These are phyloP conservation scores for Lanmaoa pseudosensibilis DNA, from an alignment of 768 basidiomycete species.

Conservation along the genomic window DNA sequence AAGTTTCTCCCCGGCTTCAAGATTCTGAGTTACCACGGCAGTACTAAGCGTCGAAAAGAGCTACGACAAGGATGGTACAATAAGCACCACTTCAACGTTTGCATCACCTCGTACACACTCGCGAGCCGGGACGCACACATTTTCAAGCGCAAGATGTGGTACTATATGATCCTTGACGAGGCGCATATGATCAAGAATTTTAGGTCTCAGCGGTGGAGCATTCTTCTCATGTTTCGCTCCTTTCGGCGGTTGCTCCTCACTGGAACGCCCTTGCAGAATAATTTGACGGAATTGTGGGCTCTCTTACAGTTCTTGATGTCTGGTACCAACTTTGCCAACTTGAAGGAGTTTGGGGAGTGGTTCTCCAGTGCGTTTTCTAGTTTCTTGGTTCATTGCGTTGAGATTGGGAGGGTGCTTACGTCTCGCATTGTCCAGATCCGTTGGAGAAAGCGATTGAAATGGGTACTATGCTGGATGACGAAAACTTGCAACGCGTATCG, in stretches of 20 bases:
- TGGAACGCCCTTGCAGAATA: constrained; percentile 96
- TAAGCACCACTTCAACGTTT: constrained; percentile 88
- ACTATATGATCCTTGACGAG: constrained; percentile 95
- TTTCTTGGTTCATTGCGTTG: neutral
- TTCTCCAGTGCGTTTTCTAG: constrained; percentile 75
- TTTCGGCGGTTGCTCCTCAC: constrained; percentile 88
- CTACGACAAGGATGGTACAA: constrained; percentile 90
- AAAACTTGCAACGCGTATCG: constrained; percentile 78
- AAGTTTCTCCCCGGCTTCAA: constrained; percentile 91
- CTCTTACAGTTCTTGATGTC: constrained; percentile 93
- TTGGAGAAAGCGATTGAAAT: constrained; percentile 92
- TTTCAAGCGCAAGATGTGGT: constrained; percentile 91
- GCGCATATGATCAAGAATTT: constrained; percentile 99
- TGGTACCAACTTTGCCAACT: constrained; percentile 82
- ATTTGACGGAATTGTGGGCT: constrained; percentile 94
- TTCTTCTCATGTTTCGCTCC: constrained; percentile 82
- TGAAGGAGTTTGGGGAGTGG: constrained; percentile 95
- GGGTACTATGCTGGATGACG: constrained; percentile 73
- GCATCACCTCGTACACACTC: constrained; percentile 91
- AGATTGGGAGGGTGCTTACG: neutral
- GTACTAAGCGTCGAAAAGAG: constrained; percentile 84
- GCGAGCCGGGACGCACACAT: constrained; percentile 90
- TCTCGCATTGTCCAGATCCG: constrained; percentile 58
- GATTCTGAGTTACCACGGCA: constrained; percentile 88
- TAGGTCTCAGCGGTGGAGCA: constrained; percentile 91